Percentiles rank a stretch among this genome's conserved stretches.
Conservation (phyloP, 2,329 filamentous ascomycete genomes). For the Aspergillus sp. region DNA sequence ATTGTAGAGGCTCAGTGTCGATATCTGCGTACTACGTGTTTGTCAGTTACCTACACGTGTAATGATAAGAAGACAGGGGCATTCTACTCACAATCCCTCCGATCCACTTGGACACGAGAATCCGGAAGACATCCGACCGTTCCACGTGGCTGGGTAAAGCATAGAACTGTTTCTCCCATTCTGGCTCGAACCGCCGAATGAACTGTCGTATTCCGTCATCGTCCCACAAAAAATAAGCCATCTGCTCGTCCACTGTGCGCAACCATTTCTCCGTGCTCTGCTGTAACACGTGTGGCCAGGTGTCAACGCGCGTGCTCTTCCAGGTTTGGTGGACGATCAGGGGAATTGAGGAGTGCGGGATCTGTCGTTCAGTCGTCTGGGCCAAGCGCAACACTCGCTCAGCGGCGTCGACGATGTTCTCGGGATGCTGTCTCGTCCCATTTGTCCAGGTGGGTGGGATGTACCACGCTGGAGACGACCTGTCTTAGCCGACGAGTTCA, state of each 20-base stretch:
- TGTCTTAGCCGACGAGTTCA: too few species aligned
- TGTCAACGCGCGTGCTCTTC: slow-evolving; percentile 29
- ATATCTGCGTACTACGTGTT: slow-evolving; percentile 33
- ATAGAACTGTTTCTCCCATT: slow-evolving; percentile 23
- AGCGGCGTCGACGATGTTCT: slow-evolving; percentile 31
- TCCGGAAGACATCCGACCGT: slow-evolving; percentile 34
- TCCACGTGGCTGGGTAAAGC: slow-evolving; percentile 30
- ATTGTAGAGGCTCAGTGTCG: slow-evolving; percentile 33
- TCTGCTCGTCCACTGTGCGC: slow-evolving; percentile 21
- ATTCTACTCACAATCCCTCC: slow-evolving; percentile 18
- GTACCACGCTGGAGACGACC: slow-evolving; percentile 13
- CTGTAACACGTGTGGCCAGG: slow-evolving; percentile 28
- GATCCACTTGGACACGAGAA: slow-evolving; percentile 34
- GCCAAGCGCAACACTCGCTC: slow-evolving; percentile 24
- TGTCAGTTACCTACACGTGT: background rate
- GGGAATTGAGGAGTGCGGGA: slow-evolving; percentile 31
- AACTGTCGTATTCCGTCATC: slow-evolving; percentile 33
- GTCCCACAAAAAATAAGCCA: slow-evolving; percentile 40
- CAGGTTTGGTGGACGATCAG: slow-evolving; percentile 38
- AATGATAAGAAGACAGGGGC: background rate
- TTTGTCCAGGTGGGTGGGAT: slow-evolving; percentile 12
- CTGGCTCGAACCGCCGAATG: slow-evolving; percentile 29
- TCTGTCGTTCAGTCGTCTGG: slow-evolving; percentile 13
- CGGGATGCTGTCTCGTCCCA: background rate
- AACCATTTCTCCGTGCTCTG: slow-evolving; percentile 34